phyloP scores from a whole-genome alignment of 2,329 filamentous ascomycete species.

The Nothopassalora personata region DNA sequence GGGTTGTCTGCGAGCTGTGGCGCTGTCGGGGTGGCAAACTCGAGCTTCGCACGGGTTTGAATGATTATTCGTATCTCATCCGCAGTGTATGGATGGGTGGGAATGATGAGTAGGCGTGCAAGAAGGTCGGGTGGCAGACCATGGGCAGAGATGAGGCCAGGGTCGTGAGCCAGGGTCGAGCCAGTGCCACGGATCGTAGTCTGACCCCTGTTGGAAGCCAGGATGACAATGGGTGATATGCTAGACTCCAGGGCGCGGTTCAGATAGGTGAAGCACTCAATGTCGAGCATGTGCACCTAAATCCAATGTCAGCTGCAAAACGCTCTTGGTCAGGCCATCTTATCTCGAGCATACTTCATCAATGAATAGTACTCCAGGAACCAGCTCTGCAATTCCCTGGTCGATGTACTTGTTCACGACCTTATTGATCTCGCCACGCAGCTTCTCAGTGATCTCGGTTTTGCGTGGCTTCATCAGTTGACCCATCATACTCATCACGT shows the following conservation, averaged over 20 bases:
- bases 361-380: slow-evolving; percentile 97
- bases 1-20: slow-evolving; percentile 30
- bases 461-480: slow-evolving; percentile 99
- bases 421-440: slow-evolving; percentile 95
- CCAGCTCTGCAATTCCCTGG: slow-evolving; percentile 92
- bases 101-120: slow-evolving; percentile 89
- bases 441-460: slow-evolving; percentile 98
- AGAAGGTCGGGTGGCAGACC: slow-evolving; percentile 92
- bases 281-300: slow-evolving; percentile 97
- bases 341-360: slow-evolving; percentile 65
- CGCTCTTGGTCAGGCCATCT: not conserved
- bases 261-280: slow-evolving; percentile 98
- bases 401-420: slow-evolving; percentile 99
- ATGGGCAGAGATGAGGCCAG: slow-evolving; percentile 70
- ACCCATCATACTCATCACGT: slow-evolving; percentile 99
- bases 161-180: slow-evolving; percentile 51
- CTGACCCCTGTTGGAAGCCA: slow-evolving; percentile 93
- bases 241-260: slow-evolving; percentile 94
- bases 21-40: slow-evolving; percentile 33
- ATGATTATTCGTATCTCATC: slow-evolving; percentile 93
- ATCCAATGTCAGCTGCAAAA: not conserved
- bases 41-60: slow-evolving; percentile 60
- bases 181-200: slow-evolving; percentile 78
- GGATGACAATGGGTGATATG: slow-evolving; percentile 93
- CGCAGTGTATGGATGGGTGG: slow-evolving; percentile 80